These are phyloP conservation scores for Pulveroboletus sp. DNA, from an alignment of 768 basidiomycete genomes.

Conservation along the genomic window DNA sequence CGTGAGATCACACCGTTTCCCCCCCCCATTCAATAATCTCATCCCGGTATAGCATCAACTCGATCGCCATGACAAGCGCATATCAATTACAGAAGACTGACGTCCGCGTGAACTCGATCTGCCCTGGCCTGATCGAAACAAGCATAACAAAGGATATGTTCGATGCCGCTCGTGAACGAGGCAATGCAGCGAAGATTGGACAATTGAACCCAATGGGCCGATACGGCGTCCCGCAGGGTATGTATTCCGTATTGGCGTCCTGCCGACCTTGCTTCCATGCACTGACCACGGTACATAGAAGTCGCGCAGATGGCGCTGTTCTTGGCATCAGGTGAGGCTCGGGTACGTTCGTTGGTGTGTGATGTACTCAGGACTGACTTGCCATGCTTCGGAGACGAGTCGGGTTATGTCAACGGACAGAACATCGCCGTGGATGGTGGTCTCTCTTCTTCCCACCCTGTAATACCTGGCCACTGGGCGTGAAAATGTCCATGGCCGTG, in stretches of 20 bases:
- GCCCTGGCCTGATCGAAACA: slow-evolving; percentile 91
- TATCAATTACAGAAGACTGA: slow-evolving; percentile 79
- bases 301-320: slow-evolving; percentile 83
- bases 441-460: slow-evolving; percentile 71
- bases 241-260: slow-evolving; percentile 4
- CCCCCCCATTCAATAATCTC: neutral
- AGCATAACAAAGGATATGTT: slow-evolving; percentile 84
- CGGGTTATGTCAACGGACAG: slow-evolving; percentile 91
- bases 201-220: slow-evolving; percentile 76
- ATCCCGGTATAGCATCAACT: slow-evolving; percentile 63
- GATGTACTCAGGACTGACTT: slow-evolving; percentile 6
- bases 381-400: slow-evolving; percentile 53
- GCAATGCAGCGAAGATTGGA: slow-evolving; percentile 73
- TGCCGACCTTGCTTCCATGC: slow-evolving; percentile 12
- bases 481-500: slow-evolving; percentile 25
- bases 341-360: neutral
- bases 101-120: slow-evolving; percentile 85
- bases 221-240: slow-evolving; percentile 79
- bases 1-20: slow-evolving; percentile 45
- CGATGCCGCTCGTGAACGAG: slow-evolving; percentile 68
- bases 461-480: slow-evolving; percentile 70
- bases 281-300: slow-evolving; percentile 43
- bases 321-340: slow-evolving; percentile 71
- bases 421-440: slow-evolving; percentile 86
- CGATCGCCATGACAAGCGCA: slow-evolving; percentile 75